Evolutionary conservation across 495 filamentous ascomycete genomes (phyloP).

Genomic region (Neurospora tetraspora): DNA sequence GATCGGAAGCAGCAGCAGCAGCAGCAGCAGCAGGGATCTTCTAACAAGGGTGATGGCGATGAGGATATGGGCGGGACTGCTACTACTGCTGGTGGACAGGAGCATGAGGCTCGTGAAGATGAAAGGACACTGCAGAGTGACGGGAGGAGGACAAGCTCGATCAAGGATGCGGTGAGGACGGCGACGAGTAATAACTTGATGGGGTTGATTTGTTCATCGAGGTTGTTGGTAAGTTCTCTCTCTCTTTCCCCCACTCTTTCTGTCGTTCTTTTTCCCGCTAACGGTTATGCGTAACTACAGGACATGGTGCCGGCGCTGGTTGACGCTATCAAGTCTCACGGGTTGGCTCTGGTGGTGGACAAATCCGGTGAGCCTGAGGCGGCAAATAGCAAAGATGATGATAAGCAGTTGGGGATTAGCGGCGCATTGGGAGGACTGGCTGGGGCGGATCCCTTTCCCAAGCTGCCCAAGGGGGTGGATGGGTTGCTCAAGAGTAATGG

Average conservation of each 20-base stretch:
- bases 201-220: slow-evolving; percentile 84
- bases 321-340: slow-evolving; percentile 86
- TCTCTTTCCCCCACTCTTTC: neutral
- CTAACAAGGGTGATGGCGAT: neutral
- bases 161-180: slow-evolving; percentile 90
- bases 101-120: slow-evolving; percentile 1
- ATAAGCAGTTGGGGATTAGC: slow-evolving; percentile 7
- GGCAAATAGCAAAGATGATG: slow-evolving; percentile 4
- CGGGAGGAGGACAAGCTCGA: slow-evolving; percentile 62
- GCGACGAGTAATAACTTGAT: slow-evolving; percentile 96
- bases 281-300: slow-evolving; percentile 48
- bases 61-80: neutral
- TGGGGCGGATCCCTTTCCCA: slow-evolving; percentile 33
- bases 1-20: slow-evolving; percentile 11
- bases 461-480: slow-evolving; percentile 60
- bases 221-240: slow-evolving; percentile 59
- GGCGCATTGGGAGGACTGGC: neutral
- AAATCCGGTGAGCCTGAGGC: slow-evolving; percentile 44
- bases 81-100: slow-evolving; percentile 9
- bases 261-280: neutral
- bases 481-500: slow-evolving; percentile 78
- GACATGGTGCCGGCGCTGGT: slow-evolving; percentile 87
- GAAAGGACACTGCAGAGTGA: slow-evolving; percentile 44
- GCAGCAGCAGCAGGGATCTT: neutral
- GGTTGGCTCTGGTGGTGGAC: slow-evolving; percentile 86